These are phyloP conservation scores for Sclerotinia glacialis DNA, from an alignment of 2,329 filamentous ascomycete species.

Conservation along the genomic window DNA sequence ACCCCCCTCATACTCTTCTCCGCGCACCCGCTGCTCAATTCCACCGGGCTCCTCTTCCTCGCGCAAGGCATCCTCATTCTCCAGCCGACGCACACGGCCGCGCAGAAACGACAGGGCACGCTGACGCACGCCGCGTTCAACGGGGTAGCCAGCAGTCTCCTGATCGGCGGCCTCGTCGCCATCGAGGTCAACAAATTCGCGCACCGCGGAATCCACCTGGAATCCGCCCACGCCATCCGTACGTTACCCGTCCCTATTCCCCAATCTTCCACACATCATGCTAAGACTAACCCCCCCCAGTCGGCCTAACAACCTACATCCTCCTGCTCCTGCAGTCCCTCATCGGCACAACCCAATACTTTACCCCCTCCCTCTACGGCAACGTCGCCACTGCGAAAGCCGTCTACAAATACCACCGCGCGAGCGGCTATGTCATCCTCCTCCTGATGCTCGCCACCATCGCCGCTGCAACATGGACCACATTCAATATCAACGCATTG, in stretches of 20 bases:
- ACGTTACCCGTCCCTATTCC: neutral
- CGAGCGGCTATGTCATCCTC: slow-evolving; percentile 71
- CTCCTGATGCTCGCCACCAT: slow-evolving; percentile 71
- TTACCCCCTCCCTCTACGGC: slow-evolving; percentile 70
- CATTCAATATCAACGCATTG: slow-evolving; percentile 66
- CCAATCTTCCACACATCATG: no score
- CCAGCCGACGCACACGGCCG: slow-evolving; percentile 77
- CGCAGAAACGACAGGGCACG: slow-evolving; percentile 65
- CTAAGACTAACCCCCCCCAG: neutral
- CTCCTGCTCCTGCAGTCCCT: slow-evolving; percentile 69
- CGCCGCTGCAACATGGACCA: slow-evolving; percentile 70
- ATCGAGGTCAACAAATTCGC: slow-evolving; percentile 83
- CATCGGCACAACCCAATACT: slow-evolving; percentile 82
- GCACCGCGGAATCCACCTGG: slow-evolving; percentile 68
- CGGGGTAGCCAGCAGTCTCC: slow-evolving; percentile 49
- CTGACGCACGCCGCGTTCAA: slow-evolving; percentile 69
- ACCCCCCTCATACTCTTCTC: slow-evolving; percentile 75
- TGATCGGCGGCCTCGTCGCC: slow-evolving; percentile 63
- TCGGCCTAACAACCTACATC: slow-evolving; percentile 70
- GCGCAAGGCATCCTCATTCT: slow-evolving; percentile 79
- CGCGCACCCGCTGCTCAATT: slow-evolving; percentile 73
- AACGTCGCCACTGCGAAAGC: slow-evolving; percentile 75
- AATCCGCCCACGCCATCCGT: slow-evolving; percentile 71
- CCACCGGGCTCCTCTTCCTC: slow-evolving; percentile 67
- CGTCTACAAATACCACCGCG: slow-evolving; percentile 87